Conservation (phyloP, 108 stramenopile species). For the Fistulifera solaris region DNA sequence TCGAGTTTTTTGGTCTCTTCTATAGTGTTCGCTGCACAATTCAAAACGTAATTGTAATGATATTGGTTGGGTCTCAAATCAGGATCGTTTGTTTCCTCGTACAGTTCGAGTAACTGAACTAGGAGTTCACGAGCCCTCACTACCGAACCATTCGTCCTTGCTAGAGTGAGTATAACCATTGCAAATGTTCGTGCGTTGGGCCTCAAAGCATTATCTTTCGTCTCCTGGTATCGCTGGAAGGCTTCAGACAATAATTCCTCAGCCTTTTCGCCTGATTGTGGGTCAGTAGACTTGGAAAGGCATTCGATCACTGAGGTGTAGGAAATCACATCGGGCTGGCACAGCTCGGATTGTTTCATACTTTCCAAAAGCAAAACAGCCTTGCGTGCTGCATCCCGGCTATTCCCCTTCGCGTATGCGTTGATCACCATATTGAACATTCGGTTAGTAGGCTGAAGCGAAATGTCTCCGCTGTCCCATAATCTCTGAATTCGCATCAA, state of each 20-base stretch:
- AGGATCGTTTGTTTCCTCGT: constrained; percentile 23
- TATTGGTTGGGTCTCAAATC: constrained; percentile 24
- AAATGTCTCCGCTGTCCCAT: constrained; percentile 16
- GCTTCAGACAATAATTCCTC: constrained; percentile 26
- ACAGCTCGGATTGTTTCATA: constrained; percentile 17
- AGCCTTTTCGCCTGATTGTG: constrained; percentile 15
- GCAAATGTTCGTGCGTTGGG: constrained; percentile 36
- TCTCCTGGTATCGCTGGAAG: constrained; percentile 13
- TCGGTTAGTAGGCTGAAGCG: constrained; percentile 12
- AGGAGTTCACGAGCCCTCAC: constrained; percentile 25
- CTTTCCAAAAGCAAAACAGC: constrained; percentile 14
- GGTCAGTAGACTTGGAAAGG: constrained; percentile 25
- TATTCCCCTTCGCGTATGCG: constrained; percentile 28
- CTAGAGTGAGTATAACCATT: constrained; percentile 29
- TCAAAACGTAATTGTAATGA: constrained; percentile 41
- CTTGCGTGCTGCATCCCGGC: constrained; percentile 9
- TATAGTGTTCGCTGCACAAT: constrained; percentile 33
- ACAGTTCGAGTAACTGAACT: constrained; percentile 19
- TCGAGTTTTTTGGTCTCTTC: constrained; percentile 15
- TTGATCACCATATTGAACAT: constrained; percentile 37
- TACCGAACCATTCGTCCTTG: constrained; percentile 8
- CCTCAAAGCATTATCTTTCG: constrained; percentile 17
- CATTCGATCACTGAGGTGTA: constrained; percentile 38
- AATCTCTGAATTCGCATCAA: constrained; percentile 19
- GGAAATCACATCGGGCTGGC: constrained; percentile 33